Evolutionary conservation across 805 yeast genomes (phyloP).

Genomic region (Ogataea nonfermentans): DNA sequence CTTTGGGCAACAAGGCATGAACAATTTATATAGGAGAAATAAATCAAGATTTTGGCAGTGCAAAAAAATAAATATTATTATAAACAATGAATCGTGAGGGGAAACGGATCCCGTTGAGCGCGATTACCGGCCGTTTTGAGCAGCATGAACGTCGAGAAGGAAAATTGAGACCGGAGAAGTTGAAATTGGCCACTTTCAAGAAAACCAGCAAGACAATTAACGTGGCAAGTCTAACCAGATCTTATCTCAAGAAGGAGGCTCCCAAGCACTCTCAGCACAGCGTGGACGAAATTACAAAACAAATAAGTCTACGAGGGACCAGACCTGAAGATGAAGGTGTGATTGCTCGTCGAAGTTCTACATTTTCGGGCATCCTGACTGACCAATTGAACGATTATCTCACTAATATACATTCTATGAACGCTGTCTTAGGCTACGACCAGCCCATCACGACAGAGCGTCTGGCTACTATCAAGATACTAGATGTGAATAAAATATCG

Average conservation of each 20-base stretch:
- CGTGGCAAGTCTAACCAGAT: constrained; percentile 12
- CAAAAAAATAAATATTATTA: neutral
- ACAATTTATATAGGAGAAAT: neutral
- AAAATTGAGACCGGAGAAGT: constrained; percentile 1
- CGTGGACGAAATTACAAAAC: constrained; percentile 9
- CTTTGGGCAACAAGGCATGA: constrained; percentile 20
- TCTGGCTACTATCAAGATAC: neutral
- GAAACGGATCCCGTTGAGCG: constrained; percentile 10
- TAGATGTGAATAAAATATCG: constrained; percentile 4
- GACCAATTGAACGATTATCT: constrained; percentile 16
- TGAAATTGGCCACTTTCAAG: neutral
- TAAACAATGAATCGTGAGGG: constrained; percentile 6
- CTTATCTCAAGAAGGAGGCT: constrained; percentile 6
- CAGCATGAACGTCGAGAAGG: neutral
- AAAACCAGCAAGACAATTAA: constrained; percentile 2
- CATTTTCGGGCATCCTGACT: constrained; percentile 16
- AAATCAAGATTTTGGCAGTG: neutral
- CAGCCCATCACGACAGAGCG: constrained; percentile 13
- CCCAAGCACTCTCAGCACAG: constrained; percentile 2
- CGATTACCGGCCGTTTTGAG: constrained; percentile 12
- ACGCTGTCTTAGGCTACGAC: constrained; percentile 18
- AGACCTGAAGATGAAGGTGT: neutral
- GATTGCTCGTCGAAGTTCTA: neutral
- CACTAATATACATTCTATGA: constrained; percentile 16
- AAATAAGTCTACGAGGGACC: constrained; percentile 2